These are phyloP conservation scores for Leishmania amazonensis DNA, from an alignment of 208 protist genomes.

Conservation along the genomic window DNA sequence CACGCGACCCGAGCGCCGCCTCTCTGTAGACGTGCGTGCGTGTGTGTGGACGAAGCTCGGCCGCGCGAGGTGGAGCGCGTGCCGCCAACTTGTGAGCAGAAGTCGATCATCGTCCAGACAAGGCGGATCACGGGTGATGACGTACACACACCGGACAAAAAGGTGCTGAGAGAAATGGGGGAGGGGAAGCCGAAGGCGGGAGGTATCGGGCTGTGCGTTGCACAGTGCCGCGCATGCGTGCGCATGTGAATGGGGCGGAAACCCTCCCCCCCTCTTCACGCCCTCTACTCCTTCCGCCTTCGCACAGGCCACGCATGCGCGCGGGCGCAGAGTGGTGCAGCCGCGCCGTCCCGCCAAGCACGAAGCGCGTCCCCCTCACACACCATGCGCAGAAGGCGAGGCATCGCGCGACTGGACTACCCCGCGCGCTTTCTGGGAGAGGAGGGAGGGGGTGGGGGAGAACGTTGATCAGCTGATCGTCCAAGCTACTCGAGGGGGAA, in stretches of 20 bases:
- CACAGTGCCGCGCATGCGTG: too few relatives aligned
- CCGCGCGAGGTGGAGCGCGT: too few relatives aligned
- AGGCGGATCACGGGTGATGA: not conserved
- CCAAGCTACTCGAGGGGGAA: not conserved
- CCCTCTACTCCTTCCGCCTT: not conserved
- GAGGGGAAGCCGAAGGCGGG: not conserved
- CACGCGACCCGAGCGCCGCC: too few relatives aligned
- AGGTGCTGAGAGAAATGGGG: not conserved
- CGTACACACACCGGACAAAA: not conserved
- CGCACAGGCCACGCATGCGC: not conserved
- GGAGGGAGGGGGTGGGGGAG: too few relatives aligned
- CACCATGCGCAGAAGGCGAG: not conserved
- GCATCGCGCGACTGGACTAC: too few relatives aligned
- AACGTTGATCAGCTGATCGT: too few relatives aligned
- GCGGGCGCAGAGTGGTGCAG: not conserved
- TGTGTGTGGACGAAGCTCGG: not conserved
- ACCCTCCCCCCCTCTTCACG: not conserved
- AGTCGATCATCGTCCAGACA: not conserved
- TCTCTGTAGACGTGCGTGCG: not conserved
- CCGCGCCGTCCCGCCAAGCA: too few relatives aligned
- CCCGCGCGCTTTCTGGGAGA: too few relatives aligned
- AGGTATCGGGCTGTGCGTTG: too few relatives aligned
- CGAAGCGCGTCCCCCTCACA: too few relatives aligned
- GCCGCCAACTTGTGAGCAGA: too few relatives aligned
- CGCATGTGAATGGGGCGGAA: too few relatives aligned